phyloP scores from a whole-genome alignment of 2,329 filamentous ascomycete genomes.

The Geosmithia flava region DNA sequence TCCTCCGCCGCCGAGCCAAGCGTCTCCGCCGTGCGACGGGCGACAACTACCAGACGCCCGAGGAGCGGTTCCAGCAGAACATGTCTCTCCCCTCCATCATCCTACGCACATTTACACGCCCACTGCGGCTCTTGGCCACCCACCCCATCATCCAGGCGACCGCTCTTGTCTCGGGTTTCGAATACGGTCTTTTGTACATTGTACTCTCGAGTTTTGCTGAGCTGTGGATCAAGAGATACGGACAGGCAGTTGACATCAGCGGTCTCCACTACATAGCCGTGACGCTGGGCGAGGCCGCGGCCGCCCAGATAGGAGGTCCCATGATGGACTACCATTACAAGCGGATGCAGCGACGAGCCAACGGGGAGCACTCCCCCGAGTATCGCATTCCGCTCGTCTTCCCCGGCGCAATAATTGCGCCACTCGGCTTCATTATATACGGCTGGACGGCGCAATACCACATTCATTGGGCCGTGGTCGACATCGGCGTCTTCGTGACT shows the following conservation, averaged over 20 bases:
- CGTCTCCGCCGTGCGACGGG: conserved; percentile 18
- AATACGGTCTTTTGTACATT: conserved; percentile 53
- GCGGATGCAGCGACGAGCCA: neutral
- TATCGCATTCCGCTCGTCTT: conserved; percentile 12
- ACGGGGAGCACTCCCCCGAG: conserved; percentile 8
- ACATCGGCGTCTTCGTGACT: conserved; percentile 19
- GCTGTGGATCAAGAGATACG: conserved; percentile 44
- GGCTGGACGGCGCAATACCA: conserved; percentile 27
- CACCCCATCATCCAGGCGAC: conserved; percentile 49
- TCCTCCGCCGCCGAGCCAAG: conserved; percentile 19
- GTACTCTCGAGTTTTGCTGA: conserved; percentile 48
- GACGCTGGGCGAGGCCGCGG: conserved; percentile 48
- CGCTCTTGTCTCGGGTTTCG: conserved; percentile 41
- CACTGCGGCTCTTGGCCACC: conserved; percentile 40
- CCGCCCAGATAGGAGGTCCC: conserved; percentile 30
- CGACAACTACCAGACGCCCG: conserved; percentile 18
- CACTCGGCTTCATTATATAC: conserved; percentile 24
- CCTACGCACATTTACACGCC: conserved; percentile 31
- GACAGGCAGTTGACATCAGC: conserved; percentile 42
- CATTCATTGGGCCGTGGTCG: conserved; percentile 24
- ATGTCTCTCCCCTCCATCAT: conserved; percentile 9
- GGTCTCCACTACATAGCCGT: conserved; percentile 53
- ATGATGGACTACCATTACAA: conserved; percentile 26
- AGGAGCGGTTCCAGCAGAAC: conserved; percentile 7
- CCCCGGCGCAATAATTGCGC: conserved; percentile 28